A percentile compares a stretch with the other conserved stretches of the same genome.
Evolutionary conservation across 1,139 yeast species (phyloP).

Genomic region (Protomyces arabidopsidicola): DNA sequence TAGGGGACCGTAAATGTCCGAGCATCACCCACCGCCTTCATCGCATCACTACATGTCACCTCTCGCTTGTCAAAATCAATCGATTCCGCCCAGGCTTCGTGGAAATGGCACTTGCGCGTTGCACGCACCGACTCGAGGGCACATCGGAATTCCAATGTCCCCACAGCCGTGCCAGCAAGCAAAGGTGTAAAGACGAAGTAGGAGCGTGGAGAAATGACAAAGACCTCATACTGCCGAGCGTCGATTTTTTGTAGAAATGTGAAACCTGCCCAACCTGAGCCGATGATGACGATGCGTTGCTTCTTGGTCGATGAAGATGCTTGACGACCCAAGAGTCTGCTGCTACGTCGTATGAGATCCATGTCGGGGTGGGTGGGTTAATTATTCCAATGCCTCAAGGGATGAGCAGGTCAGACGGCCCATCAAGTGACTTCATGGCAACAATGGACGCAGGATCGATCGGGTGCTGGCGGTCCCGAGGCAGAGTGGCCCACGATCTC

Average conservation of each 20-base stretch:
- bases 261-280: conserved; percentile 74
- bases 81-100: conserved; percentile 9
- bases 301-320: conserved; percentile 42
- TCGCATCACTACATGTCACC: conserved; percentile 4
- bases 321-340: no score
- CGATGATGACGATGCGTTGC: conserved; percentile 81
- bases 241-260: conserved; percentile 45
- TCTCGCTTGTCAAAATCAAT: background rate
- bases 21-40: background rate
- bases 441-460: no score
- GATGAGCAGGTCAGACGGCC: no score
- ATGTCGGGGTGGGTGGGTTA: no score
- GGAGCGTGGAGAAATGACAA: conserved; percentile 87
- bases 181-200: conserved; percentile 85
- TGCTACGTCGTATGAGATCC: no score
- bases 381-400: no score
- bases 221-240: conserved; percentile 78
- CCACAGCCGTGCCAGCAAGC: conserved; percentile 89
- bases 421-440: no score
- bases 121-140: conserved; percentile 21
- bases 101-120: conserved; percentile 3
- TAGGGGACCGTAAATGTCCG: conserved; percentile 49
- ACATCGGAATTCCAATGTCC: conserved; percentile 73
- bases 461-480: no score
- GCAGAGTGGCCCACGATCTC: no score